Evolutionary conservation across 1,284 basidiomycete genomes (phyloP).

Genomic region (Serendipita sp.): DNA sequence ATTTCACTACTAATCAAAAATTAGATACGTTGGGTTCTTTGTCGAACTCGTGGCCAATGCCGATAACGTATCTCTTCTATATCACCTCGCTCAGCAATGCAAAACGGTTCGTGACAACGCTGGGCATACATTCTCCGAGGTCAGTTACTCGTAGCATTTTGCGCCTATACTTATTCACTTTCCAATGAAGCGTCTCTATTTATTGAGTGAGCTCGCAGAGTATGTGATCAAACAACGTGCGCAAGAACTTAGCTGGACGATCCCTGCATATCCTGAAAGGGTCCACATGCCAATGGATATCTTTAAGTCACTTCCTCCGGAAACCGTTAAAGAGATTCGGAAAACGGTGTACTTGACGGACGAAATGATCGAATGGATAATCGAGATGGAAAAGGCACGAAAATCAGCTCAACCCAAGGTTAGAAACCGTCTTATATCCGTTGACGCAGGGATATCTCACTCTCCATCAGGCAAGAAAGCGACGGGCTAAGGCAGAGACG

Average conservation of each 20-base stretch:
- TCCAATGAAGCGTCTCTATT: constrained; percentile 62
- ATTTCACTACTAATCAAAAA: background rate
- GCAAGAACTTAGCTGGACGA: constrained; percentile 53
- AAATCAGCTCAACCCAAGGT: constrained; percentile 14
- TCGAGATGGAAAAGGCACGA: constrained; percentile 23
- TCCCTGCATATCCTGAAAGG: constrained; percentile 70
- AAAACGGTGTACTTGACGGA: constrained; percentile 53
- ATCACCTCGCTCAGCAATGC: constrained; percentile 65
- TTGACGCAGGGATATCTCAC: constrained; percentile 7
- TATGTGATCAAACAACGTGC: constrained; percentile 67
- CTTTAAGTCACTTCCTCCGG: constrained; percentile 49
- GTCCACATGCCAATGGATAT: constrained; percentile 74
- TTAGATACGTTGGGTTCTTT: constrained; percentile 82
- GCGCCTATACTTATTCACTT: constrained; percentile 5
- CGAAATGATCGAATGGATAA: constrained; percentile 40
- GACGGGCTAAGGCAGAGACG: background rate
- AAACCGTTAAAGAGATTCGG: constrained; percentile 45
- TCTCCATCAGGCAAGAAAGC: constrained; percentile 5
- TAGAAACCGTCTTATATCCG: constrained; percentile 3
- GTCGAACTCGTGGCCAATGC: constrained; percentile 57
- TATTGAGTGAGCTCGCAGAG: constrained; percentile 80
- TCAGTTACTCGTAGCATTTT: constrained; percentile 21
- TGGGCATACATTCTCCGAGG: constrained; percentile 52
- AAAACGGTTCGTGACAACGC: constrained; percentile 78
- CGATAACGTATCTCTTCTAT: constrained; percentile 75